These are phyloP conservation scores for Piloderma croceum DNA, from an alignment of 768 basidiomycete genomes.

Conservation along the genomic window DNA sequence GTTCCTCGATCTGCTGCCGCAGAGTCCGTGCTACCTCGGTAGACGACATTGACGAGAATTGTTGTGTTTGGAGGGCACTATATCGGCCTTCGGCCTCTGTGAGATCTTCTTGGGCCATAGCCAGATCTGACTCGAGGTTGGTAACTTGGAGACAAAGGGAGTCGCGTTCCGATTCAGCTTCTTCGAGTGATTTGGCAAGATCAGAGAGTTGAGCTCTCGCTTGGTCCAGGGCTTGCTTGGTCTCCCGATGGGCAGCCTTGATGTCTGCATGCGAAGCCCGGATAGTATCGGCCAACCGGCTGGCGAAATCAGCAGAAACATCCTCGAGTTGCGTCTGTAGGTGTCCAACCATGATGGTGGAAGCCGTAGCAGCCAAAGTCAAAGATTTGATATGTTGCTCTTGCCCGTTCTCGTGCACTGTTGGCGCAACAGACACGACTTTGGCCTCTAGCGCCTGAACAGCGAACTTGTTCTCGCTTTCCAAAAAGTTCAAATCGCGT, in stretches of 20 bases:
- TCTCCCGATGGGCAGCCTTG: slow-evolving; percentile 32
- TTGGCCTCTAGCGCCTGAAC: slow-evolving; percentile 54
- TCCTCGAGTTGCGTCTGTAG: slow-evolving; percentile 23
- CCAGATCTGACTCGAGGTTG: slow-evolving; percentile 58
- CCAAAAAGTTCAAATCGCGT: slow-evolving; percentile 61
- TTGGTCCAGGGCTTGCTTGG: slow-evolving; percentile 22
- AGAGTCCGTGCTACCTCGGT: slow-evolving; percentile 50
- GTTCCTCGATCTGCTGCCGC: slow-evolving; percentile 60
- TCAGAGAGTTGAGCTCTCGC: slow-evolving; percentile 33
- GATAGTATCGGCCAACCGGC: slow-evolving; percentile 28
- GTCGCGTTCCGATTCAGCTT: slow-evolving; percentile 60
- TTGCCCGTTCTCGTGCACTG: slow-evolving; percentile 16
- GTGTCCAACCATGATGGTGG: slow-evolving; percentile 15
- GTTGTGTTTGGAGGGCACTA: slow-evolving; percentile 56
- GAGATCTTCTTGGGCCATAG: slow-evolving; percentile 47
- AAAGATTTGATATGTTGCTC: slow-evolving; percentile 23
- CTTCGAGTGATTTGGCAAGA: slow-evolving; percentile 43
- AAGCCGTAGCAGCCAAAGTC: slow-evolving; percentile 9
- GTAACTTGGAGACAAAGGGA: slow-evolving; percentile 59
- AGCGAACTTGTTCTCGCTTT: slow-evolving; percentile 60
- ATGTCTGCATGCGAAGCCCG: slow-evolving; percentile 21
- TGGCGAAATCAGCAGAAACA: slow-evolving; percentile 34
- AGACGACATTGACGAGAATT: slow-evolving; percentile 58
- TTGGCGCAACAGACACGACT: slow-evolving; percentile 23
- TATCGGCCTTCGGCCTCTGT: slow-evolving; percentile 56